Percentiles rank a stretch among this genome's conserved stretches.
phyloP scores from a whole-genome alignment of 192 early-diverging fungal species.

The Backusella luteola region DNA sequence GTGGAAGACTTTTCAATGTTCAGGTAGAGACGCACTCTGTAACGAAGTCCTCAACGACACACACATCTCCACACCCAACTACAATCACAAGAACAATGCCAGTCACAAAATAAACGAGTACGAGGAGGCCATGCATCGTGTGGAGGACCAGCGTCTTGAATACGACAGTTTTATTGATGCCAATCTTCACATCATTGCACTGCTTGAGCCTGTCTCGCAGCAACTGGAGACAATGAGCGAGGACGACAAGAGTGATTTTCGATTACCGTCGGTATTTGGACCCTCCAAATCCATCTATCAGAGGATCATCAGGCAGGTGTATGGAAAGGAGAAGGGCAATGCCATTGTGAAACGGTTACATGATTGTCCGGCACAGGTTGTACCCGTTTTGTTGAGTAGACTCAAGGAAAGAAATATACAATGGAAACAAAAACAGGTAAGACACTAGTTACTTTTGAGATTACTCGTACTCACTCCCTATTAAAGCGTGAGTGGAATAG shows the following conservation, averaged over 20 bases:
- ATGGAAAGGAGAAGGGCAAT: constrained; percentile 76
- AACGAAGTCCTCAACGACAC: constrained; percentile 93
- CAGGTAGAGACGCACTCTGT: constrained; percentile 86
- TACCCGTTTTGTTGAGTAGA: constrained; percentile 92
- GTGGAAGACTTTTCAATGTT: constrained; percentile 61
- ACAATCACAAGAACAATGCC: constrained; percentile 82
- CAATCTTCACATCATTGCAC: constrained; percentile 81
- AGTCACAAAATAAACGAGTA: constrained; percentile 84
- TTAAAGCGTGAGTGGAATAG: constrained; percentile 88
- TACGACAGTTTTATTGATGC: constrained; percentile 98
- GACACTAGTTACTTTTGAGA: too few species aligned
- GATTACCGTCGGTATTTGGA: constrained; percentile 73
- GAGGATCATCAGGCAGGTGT: constrained; percentile 90
- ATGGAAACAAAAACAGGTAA: constrained; percentile 84
- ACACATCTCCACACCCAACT: constrained; percentile 91
- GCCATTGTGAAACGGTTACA: constrained; percentile 93
- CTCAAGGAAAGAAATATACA: constrained; percentile 98
- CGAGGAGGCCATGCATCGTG: constrained; percentile 90
- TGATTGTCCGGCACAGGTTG: constrained; percentile 80
- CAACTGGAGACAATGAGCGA: constrained; percentile 73
- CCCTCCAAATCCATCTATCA: constrained; percentile 85
- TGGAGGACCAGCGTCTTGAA: constrained; percentile 92
- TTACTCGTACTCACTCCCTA: too few species aligned
- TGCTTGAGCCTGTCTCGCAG: constrained; percentile 87
- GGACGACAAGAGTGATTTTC: constrained; percentile 75